Base-by-base conservation (phyloP, 1,284 basidiomycete genomes). In the Ceratobasidium papillatum region DNA sequence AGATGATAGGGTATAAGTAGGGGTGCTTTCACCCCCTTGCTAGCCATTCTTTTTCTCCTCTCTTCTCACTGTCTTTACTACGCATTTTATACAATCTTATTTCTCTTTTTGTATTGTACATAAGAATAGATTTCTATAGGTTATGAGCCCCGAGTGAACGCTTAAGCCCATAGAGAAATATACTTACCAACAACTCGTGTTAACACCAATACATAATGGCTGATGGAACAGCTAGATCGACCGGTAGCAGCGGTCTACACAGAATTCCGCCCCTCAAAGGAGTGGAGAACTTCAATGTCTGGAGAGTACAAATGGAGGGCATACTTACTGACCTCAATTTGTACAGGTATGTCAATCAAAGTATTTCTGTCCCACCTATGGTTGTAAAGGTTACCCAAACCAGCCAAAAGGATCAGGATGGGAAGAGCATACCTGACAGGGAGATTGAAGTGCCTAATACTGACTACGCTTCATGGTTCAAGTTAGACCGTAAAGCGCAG, bases 61-160 rank as follows among this genome's bases (percentile, higher is more conserved):
- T 45, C 43, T 52, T 52, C 25, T n/a, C n/a, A n/a, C 52, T 54
- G 22, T 54, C 12, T 54, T 22, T 54, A 22, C 52, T 27, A 5
- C 25, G 25, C 52, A 4, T 27, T 54, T 27, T 25, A 25, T 25
- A 54, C 52, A 22, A 41, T 41, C 14, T 41, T 41, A 41, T 41
- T 7, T 41, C 38, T 41, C 38, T 51, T 54, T 54, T 19, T 27
- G 17, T 52, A n/a, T 27, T 9, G 25, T 52, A 52, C 7, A 52
- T 52, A 52, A 52, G 25, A n/a, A 52, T 27, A 52, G 52, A 51
- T 63, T 63, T 47, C 61, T n/a, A 63, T 45, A 63, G 61, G 61
- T 47, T 63, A 63, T 63, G 61, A 63, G 61, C 61, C 61, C 59
- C 59, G 38, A 43, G 7, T 41, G n/a, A 62, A 43, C 32, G 61